Base-by-base conservation (phyloP, 495 filamentous ascomycete genomes). In the Xylaria intraflava region DNA sequence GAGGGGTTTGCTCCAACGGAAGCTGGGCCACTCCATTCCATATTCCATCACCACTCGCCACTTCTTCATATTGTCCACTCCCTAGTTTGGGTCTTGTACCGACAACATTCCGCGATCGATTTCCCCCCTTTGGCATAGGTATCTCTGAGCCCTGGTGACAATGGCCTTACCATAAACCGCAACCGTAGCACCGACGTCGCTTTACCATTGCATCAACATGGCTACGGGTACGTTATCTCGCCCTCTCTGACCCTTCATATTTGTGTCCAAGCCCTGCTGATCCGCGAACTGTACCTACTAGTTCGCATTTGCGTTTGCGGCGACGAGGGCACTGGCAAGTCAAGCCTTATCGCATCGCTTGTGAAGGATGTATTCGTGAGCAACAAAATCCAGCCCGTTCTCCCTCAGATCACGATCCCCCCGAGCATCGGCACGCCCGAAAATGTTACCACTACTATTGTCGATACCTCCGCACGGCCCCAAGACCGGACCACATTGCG, bases 221-320 rank as follows among this genome's bases (percentile, higher is more conserved):
- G 64, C 64, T 46, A 66, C 57, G 55, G 64, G 64, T 64, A 59
- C 50, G 41, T 29, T 40, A 24, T 31, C 14, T 42, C 40, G 40
- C 46, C 26, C 19, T 31, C 38, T 30, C 16, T 42, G 20, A 23
- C 35, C 50, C 20, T 19, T 17, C 24, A 43, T 20, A 16, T 49
- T 8, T 46, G 46, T 60, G 43, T 59, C 60, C 30, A 31, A 23
- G 31, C 49, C 22, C 33, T 42, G 44, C 52, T 55, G 38, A 49
- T 45, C 35, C 16, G 3, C 31, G 31, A 26, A 33, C 5, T 17
- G 22, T 41, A 2, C 16, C n/a, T n/a, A 10, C 41, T 44, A 85
- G 93, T 98, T 45, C 86, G 93, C 51, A 92, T 97, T 64, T 95
- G 90, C 64, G 87, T 98, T 41, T 96, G 92, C 77, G 93, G 93